phyloP scores from a whole-genome alignment of 2,329 filamentous ascomycete species.

The Penicillium sumatraense region DNA sequence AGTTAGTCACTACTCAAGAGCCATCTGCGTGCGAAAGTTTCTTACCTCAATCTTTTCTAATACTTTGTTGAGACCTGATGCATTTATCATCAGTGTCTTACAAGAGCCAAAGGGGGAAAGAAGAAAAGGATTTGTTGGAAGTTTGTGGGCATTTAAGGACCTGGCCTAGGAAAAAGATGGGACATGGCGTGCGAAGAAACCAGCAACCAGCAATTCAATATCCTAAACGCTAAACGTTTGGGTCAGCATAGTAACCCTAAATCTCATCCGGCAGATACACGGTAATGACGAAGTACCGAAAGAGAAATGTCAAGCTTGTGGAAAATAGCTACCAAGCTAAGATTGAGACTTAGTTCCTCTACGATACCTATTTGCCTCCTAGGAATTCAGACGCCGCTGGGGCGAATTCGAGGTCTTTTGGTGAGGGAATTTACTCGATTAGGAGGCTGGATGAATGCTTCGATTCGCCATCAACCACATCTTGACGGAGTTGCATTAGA shows the following conservation, averaged over 20 bases:
- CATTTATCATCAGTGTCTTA: not conserved
- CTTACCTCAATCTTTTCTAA: not conserved
- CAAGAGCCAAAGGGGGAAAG: slow-evolving; percentile 5
- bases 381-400: slow-evolving; percentile 2
- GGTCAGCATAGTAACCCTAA: slow-evolving; percentile 13
- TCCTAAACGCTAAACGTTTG: slow-evolving; percentile 3
- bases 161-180: slow-evolving; percentile 10
- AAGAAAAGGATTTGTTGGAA: slow-evolving; percentile 1
- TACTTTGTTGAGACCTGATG: not conserved
- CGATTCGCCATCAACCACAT: slow-evolving; percentile 23
- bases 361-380: slow-evolving; percentile 14
- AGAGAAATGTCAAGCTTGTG: not conserved
- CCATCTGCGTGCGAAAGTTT: not conserved
- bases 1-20: not conserved
- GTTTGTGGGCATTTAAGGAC: slow-evolving; percentile 16
- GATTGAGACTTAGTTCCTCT: not conserved
- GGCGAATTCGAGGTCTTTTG: slow-evolving; percentile 23
- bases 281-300: slow-evolving; percentile 19
- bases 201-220: slow-evolving; percentile 1
- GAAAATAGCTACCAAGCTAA: slow-evolving; percentile 22
- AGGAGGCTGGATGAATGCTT: not conserved
- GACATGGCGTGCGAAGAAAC: slow-evolving; percentile 9
- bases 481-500: slow-evolving; percentile 16
- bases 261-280: slow-evolving; percentile 9
- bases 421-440: slow-evolving; percentile 1